Evolutionary conservation across 495 filamentous ascomycete species (phyloP), one percentile per base, ranked within the genome.

Genomic region (Halenospora varia): DNA sequence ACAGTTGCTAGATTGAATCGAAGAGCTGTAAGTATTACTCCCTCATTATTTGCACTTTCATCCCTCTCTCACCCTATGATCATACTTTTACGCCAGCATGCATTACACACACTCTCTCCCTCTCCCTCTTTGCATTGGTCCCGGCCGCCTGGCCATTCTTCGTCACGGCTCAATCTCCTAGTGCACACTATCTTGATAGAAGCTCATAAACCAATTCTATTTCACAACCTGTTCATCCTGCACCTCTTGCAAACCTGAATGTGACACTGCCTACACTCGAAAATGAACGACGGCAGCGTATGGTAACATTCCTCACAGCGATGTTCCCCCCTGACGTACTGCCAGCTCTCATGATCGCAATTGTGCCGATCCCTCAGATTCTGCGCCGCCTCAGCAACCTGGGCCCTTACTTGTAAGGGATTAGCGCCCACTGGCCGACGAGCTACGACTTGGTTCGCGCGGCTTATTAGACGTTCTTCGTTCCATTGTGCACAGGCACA

Each of bases 401-500:
- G 29, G 13, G 29, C 29, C 13, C 13, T 4, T 17, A 6, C 8
- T 20, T 53, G 18, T 17, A 2, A n/a, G 9, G 25, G 23, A 29
- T 40, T 18, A 40, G 6, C 35, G 15, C 11, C 2, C 2, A 17
- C 56, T 22, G 51, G 55, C 23, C 20, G 47, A 29, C 61, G 56
- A 17, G 52, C 57, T 29, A 59, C 55, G 19, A 61, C 29, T n/a
- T 62, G 58, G 23, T 55, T 56, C 2, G 59, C 58, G 19, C 58
- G 45, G 3, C 10, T n/a, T 0, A 59, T 2, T 8, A 65, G 48
- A 2, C 29, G 46, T 1, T 60, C 48, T 54, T 60, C 74, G 15
- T 74, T 51, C 70, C 73, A 80, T 15, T 70, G 56, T 4, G 17
- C 61, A 49, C 81, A 84, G 2, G 11, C 0, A 56, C 79, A 85